A percentile compares a stretch with the other conserved stretches of the same genome.
These are phyloP conservation scores for Arthrobotrys entomopaga DNA, from an alignment of 2,329 filamentous ascomycete genomes.

Conservation along the genomic window DNA sequence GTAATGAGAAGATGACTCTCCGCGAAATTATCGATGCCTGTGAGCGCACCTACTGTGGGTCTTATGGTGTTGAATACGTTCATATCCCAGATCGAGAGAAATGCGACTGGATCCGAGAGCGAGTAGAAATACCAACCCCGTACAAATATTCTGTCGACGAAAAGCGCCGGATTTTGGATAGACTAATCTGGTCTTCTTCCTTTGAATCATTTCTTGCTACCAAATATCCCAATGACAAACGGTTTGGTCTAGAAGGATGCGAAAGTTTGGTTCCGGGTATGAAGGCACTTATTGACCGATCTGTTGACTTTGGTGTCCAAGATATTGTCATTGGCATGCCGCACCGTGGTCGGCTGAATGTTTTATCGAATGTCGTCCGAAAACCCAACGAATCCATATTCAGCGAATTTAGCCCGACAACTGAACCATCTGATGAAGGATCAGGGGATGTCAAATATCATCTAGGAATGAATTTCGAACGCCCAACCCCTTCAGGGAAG, in stretches of 20 bases:
- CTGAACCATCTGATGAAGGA: conserved; percentile 89
- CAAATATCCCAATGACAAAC: conserved; percentile 99
- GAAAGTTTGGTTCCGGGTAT: conserved; percentile 97
- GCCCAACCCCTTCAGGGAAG: conserved; percentile 96
- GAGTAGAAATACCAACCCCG: conserved; percentile 89
- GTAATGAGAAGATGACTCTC: conserved; percentile 93
- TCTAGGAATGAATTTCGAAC: conserved; percentile 99
- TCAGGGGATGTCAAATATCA: conserved; percentile 99
- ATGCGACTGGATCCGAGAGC: conserved; percentile 97
- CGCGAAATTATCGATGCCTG: conserved; percentile 92
- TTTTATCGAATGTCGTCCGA: conserved; percentile 96
- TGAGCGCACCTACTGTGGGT: conserved; percentile 95
- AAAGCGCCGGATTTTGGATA: conserved; percentile 96
- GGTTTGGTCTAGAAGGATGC: conserved; percentile 96
- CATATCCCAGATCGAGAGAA: conserved; percentile 97
- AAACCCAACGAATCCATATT: conserved; percentile 99
- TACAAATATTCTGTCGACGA: conserved; percentile 99
- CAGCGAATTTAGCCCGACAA: conserved; percentile 91
- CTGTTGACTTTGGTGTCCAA: conserved; percentile 97
- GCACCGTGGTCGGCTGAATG: conserved; percentile 96
- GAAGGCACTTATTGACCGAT: conserved; percentile 98
- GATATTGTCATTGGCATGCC: conserved; percentile 99
- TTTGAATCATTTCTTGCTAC: conserved; percentile 95
- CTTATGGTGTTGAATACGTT: conserved; percentile 98
- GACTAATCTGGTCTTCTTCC: conserved; percentile 97